Conservation (phyloP, 148 eudicot species). For the Polygonum aviculare region DNA sequence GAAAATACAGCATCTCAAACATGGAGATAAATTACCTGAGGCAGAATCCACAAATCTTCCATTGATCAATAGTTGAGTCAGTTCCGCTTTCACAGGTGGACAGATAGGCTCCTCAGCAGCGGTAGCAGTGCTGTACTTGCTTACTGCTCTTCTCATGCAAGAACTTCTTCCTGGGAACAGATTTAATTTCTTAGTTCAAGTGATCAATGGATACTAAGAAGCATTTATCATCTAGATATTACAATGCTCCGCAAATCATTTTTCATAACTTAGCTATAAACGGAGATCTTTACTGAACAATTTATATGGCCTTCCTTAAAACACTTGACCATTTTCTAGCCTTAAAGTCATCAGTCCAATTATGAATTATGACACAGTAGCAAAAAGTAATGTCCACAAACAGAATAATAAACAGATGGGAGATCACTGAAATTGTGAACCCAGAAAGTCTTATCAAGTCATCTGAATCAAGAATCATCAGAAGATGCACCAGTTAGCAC, state of each 20-base stretch:
- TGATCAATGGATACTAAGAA: neutral
- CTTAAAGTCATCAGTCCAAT: neutral
- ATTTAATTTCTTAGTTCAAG: neutral
- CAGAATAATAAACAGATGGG: neutral
- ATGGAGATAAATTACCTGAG: constrained; percentile 30
- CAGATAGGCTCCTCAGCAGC: constrained; percentile 42
- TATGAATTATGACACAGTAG: neutral
- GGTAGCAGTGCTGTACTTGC: constrained; percentile 44
- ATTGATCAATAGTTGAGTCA: constrained; percentile 58
- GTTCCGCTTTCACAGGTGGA: constrained; percentile 47
- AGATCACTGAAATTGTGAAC: no score
- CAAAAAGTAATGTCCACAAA: neutral
- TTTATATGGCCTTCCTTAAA: neutral
- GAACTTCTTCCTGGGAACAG: constrained; percentile 23
- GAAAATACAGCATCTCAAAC: neutral
- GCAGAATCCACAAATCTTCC: constrained; percentile 65
- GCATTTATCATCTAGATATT: neutral
- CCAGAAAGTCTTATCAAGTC: neutral
- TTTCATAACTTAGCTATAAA: neutral
- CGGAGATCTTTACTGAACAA: neutral
- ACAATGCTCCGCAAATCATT: neutral
- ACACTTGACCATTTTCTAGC: neutral
- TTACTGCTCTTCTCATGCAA: constrained; percentile 23
- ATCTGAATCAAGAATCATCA: neutral
- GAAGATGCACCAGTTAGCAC: neutral